phyloP scores from a whole-genome alignment of 345 rosid genomes.

The Passiflora organensis region DNA sequence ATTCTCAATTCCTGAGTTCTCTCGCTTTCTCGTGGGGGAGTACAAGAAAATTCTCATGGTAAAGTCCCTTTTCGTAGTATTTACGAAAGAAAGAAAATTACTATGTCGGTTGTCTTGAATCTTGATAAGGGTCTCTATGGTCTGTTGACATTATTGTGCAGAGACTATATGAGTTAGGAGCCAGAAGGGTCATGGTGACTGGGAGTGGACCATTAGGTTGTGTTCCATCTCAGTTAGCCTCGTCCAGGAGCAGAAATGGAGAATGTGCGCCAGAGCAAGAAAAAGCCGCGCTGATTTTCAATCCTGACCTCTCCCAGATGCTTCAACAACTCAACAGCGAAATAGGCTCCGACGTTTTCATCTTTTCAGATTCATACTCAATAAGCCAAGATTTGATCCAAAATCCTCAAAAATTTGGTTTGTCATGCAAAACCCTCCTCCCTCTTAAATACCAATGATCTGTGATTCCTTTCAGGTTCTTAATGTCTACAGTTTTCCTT shows the following conservation, averaged over 20 bases:
- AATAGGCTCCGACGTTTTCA: conserved; percentile 1
- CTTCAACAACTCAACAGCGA: conserved; percentile 1
- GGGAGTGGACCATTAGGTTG: conserved; percentile 14
- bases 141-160: not conserved
- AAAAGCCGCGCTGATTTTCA: not conserved
- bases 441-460: too few species aligned
- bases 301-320: conserved; percentile 1
- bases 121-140: too few species aligned
- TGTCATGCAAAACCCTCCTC: not conserved
- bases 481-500: not conserved
- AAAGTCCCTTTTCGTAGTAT: too few species aligned
- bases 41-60: conserved; percentile 4
- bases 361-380: not conserved
- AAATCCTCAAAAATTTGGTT: not conserved
- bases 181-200: conserved; percentile 9
- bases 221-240: conserved; percentile 8
- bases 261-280: not conserved
- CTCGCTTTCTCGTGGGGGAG: not conserved
- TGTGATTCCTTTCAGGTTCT: too few species aligned
- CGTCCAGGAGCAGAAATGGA: not conserved
- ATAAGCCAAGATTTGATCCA: not conserved
- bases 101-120: too few species aligned
- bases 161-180: not conserved
- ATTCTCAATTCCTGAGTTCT: not conserved
- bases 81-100: too few species aligned